Base-by-base conservation (phyloP, 768 basidiomycete species). In the Kockovaella imperatae region DNA sequence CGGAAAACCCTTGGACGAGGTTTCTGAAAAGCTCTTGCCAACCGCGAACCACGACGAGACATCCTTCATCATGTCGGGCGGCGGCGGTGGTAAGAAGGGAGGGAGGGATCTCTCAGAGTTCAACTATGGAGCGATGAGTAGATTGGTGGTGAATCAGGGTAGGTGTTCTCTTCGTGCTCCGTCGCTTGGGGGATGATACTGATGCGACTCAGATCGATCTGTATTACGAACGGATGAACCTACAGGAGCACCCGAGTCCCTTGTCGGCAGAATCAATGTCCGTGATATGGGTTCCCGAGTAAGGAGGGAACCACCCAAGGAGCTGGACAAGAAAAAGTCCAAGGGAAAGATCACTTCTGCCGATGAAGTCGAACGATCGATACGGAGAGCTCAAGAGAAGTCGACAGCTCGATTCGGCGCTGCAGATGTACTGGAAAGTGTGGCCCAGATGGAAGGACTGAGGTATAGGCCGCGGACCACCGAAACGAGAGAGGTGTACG, bases 111-210 rank as follows among this genome's bases (percentile, higher is more conserved):
- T 86, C 61, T 88, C 87, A 53, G 82, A 81, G 35, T 96, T 90
- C 80, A 95, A 95, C 76, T 96, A 97, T 78, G 82, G 84, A 38
- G 87, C 87, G 46, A 91, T 96, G 67, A 88, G 88, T 24, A 90
- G 87, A 18, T 79, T 96, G 35, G 93, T 97, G 36, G 77, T 96
- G 64, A 90, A 86, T n/a, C 87, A 93, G 29, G 75, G 76, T 71
- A 49, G 60, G 63, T 66, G n/a, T 14, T 10, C 11, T 39, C 18
- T 4, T 4, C n/a, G 18, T n/a, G n/a, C n/a, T n/a, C 26, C 29
- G 18, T 25, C 50, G 8, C 20, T 10, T 4, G 23, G 20, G 11
- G 2, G 20, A 11, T 25, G 23, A 31, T 45, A 42, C 41, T 47
- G 30, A 52, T 25, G 6, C 6, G 17, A 15, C 7, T 11, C 26